Percentiles rank a stretch among this genome's conserved stretches.
Conservation (phyloP, 2,329 filamentous ascomycete genomes). For the Tolypocladium capitatum region DNA sequence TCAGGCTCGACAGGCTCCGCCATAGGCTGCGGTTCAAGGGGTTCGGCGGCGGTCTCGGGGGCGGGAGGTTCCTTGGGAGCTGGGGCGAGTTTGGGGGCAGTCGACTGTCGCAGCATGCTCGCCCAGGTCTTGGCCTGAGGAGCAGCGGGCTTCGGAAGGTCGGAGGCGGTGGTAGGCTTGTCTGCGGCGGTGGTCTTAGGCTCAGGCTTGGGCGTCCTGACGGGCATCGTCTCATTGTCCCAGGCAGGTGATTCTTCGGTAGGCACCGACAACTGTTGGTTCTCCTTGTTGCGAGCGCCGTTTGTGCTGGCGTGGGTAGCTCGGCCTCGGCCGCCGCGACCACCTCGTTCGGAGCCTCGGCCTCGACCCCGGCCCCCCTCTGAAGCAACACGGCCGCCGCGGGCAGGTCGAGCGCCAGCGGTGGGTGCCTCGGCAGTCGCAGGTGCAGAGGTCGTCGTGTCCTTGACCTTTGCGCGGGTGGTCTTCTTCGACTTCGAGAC, state of each 20-base stretch:
- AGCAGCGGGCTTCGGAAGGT: conserved; percentile 25
- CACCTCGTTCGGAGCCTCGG: conserved; percentile 49
- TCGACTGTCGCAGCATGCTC: conserved; percentile 55
- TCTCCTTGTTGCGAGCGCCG: conserved; percentile 45
- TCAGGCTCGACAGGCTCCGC: conserved; percentile 20
- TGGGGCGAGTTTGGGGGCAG: conserved; percentile 40
- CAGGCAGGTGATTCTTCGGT: conserved; percentile 52
- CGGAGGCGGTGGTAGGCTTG: conserved; percentile 17
- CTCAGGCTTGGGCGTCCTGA: conserved; percentile 18
- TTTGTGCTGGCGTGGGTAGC: conserved; percentile 44
- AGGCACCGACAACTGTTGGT: conserved; percentile 46
- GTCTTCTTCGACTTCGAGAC: conserved; percentile 73
- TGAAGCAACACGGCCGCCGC: conserved; percentile 47
- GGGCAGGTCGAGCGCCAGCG: conserved; percentile 32
- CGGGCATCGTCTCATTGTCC: conserved; percentile 25
- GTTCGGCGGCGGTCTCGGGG: conserved; percentile 25
- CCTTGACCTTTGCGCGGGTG: conserved; percentile 59
- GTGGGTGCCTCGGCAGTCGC: conserved; percentile 32
- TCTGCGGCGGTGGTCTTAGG: conserved; percentile 19
- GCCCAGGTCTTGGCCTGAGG: conserved; percentile 53
- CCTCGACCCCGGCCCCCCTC: conserved; percentile 51
- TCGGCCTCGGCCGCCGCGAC: conserved; percentile 50
- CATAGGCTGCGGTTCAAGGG: conserved; percentile 22
- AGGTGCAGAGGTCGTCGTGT: conserved; percentile 38
- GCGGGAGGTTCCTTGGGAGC: conserved; percentile 10